phyloP scores from a whole-genome alignment of 805 yeast species.

The Metschnikowia dekortorum region DNA sequence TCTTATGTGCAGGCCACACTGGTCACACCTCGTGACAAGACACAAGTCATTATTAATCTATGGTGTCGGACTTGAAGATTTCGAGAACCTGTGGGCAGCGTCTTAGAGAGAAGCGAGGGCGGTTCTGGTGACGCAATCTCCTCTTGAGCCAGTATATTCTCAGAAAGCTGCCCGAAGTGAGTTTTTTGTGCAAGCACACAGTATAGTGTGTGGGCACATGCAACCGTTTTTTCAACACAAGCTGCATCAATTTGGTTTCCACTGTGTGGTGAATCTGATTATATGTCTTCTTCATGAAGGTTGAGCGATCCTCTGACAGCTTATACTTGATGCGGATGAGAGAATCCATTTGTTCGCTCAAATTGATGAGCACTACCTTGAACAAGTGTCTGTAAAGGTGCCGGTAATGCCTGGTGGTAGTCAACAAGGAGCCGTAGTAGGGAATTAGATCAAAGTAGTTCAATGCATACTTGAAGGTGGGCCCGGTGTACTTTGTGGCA shows the following conservation, averaged over 20 bases:
- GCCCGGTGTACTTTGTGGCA: conserved; percentile 14
- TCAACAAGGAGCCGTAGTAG: conserved; percentile 26
- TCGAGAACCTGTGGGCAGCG: background rate
- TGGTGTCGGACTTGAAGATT: background rate
- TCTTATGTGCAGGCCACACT: background rate
- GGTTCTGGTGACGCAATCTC: conserved; percentile 2
- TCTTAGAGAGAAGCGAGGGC: background rate
- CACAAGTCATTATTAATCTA: background rate
- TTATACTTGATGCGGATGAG: conserved; percentile 33
- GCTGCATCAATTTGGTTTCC: conserved; percentile 23
- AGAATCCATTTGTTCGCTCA: conserved; percentile 36
- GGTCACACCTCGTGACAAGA: background rate
- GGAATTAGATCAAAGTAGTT: conserved; percentile 34
- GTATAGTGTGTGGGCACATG: conserved; percentile 15
- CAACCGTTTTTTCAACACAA: conserved; percentile 16
- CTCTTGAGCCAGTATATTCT: conserved; percentile 29
- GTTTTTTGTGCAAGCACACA: conserved; percentile 26
- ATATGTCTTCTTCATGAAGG: conserved; percentile 25
- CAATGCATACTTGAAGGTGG: conserved; percentile 24
- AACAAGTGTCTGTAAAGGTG: conserved; percentile 29
- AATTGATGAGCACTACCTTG: conserved; percentile 34
- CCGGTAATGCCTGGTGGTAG: conserved; percentile 20
- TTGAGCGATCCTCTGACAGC: conserved; percentile 23
- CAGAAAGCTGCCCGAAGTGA: conserved; percentile 23
- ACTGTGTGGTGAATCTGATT: conserved; percentile 27